Evolutionary conservation across 371 early-diverging fungal species (phyloP).

Genomic region (Dipsacomyces acuminosporus): DNA sequence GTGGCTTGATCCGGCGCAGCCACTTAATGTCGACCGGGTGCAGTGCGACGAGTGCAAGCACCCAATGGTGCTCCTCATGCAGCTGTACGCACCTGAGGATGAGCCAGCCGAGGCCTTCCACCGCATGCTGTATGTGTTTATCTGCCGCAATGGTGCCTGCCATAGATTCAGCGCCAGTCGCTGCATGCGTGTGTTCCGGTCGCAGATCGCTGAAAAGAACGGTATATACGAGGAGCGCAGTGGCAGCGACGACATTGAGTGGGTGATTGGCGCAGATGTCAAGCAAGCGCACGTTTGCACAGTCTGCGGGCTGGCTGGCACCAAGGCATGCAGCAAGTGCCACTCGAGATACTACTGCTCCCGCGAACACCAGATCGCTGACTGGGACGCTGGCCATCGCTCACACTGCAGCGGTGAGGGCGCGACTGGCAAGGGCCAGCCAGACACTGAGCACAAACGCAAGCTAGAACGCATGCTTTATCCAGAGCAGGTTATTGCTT

Average conservation of each 20-base stretch:
- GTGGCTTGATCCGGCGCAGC: slow-evolving; percentile 78
- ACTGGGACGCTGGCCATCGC: slow-evolving; percentile 84
- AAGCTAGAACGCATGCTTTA: slow-evolving; percentile 50
- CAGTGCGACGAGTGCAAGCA: slow-evolving; percentile 75
- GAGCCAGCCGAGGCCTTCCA: slow-evolving; percentile 81
- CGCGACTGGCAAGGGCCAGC: background rate
- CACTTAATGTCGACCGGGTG: slow-evolving; percentile 57
- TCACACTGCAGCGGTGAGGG: slow-evolving; percentile 52
- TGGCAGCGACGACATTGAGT: slow-evolving; percentile 35
- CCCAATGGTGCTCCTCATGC: slow-evolving; percentile 77
- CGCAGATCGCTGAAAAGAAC: slow-evolving; percentile 81
- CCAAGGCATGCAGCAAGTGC: slow-evolving; percentile 77
- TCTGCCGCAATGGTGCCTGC: slow-evolving; percentile 83
- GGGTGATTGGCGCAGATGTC: slow-evolving; percentile 15
- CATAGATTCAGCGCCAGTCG: slow-evolving; percentile 45
- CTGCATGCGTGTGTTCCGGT: slow-evolving; percentile 78
- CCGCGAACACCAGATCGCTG: slow-evolving; percentile 74
- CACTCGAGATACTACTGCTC: slow-evolving; percentile 70
- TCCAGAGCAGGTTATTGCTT: slow-evolving; percentile 69
- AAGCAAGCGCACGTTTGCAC: slow-evolving; percentile 49
- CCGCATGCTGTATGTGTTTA: slow-evolving; percentile 82
- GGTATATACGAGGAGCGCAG: slow-evolving; percentile 48
- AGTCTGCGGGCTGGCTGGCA: slow-evolving; percentile 77
- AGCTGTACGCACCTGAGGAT: slow-evolving; percentile 93
- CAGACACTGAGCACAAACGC: slow-evolving; percentile 5